Evolutionary conservation across 2,329 filamentous ascomycete species (phyloP).

Genomic region (Paraphaeosphaeria sporulosa): DNA sequence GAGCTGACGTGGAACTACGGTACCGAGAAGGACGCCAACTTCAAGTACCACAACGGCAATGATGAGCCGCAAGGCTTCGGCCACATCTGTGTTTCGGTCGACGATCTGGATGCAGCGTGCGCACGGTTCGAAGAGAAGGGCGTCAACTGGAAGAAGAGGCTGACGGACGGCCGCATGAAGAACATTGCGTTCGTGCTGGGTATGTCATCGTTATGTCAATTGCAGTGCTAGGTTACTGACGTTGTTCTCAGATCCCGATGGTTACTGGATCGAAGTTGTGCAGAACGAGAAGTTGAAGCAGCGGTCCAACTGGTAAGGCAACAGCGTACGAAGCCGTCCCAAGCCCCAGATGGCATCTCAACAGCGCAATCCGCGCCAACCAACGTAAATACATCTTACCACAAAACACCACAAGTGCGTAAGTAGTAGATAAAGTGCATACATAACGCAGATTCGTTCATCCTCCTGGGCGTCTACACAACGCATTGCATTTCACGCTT

Average conservation of each 20-base stretch:
- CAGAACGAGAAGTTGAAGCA: constrained; percentile 76
- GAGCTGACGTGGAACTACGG: constrained; percentile 88
- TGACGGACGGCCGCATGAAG: constrained; percentile 91
- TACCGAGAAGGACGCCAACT: constrained; percentile 83
- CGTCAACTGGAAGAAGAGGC: constrained; percentile 92
- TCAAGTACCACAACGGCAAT: constrained; percentile 94
- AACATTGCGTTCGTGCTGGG: constrained; percentile 89
- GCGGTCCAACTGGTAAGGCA: constrained; percentile 47
- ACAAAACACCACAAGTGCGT: neutral
- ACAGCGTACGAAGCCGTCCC: neutral
- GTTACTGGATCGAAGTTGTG: constrained; percentile 80
- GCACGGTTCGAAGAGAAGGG: constrained; percentile 81
- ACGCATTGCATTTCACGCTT: neutral
- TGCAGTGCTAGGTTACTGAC: constrained; percentile 21
- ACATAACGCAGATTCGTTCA: neutral
- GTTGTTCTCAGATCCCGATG: constrained; percentile 67
- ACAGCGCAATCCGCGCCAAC: neutral
- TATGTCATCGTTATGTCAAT: constrained; percentile 22
- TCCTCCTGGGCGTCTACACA: neutral
- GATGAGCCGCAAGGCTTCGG: constrained; percentile 91
- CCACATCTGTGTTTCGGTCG: constrained; percentile 87
- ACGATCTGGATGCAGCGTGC: constrained; percentile 88
- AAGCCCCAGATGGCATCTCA: neutral
- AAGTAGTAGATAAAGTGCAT: neutral
- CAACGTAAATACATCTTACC: neutral